A percentile compares a stretch with the other conserved stretches of the same genome.
phyloP scores from a whole-genome alignment of 768 basidiomycete species.

The Nidularia pulvinata region DNA sequence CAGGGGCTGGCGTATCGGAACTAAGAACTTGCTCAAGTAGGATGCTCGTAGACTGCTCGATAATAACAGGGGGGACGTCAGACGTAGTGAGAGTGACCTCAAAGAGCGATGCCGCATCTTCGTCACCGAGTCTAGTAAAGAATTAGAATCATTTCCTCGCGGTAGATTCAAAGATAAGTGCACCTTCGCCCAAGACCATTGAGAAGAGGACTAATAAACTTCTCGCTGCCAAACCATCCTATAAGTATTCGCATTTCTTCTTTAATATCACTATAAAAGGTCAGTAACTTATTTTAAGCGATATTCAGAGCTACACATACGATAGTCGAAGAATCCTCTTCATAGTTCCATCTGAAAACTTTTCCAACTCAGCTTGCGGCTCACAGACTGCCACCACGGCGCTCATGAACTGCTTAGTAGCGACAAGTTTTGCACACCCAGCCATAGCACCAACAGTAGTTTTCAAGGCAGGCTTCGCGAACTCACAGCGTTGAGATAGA shows the following conservation, averaged over 20 bases:
- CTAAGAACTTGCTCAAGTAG: conserved; percentile 23
- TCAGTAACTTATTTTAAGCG: too few relatives aligned
- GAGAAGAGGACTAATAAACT: conserved; percentile 55
- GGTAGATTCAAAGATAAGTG: neutral
- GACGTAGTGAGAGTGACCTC: conserved; percentile 34
- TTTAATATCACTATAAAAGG: conserved; percentile 36
- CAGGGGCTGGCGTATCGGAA: conserved; percentile 14
- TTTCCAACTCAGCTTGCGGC: conserved; percentile 55
- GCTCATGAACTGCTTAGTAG: conserved; percentile 60
- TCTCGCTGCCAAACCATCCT: conserved; percentile 52
- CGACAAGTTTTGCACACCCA: conserved; percentile 43
- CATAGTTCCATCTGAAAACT: conserved; percentile 37
- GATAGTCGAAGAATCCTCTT: conserved; percentile 42
- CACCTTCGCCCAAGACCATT: conserved; percentile 34
- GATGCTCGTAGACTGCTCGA: conserved; percentile 23
- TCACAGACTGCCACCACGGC: conserved; percentile 66
- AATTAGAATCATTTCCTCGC: neutral
- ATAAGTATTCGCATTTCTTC: conserved; percentile 43
- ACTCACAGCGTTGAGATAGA: conserved; percentile 62
- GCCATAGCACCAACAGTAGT: conserved; percentile 57
- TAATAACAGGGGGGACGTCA: conserved; percentile 24
- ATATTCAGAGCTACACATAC: conserved; percentile 32
- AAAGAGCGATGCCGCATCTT: conserved; percentile 23
- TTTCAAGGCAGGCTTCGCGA: conserved; percentile 60
- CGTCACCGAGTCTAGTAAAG: conserved; percentile 27